These are phyloP conservation scores for Boechera stricta DNA, from an alignment of 345 rosid genomes.

Conservation along the genomic window DNA sequence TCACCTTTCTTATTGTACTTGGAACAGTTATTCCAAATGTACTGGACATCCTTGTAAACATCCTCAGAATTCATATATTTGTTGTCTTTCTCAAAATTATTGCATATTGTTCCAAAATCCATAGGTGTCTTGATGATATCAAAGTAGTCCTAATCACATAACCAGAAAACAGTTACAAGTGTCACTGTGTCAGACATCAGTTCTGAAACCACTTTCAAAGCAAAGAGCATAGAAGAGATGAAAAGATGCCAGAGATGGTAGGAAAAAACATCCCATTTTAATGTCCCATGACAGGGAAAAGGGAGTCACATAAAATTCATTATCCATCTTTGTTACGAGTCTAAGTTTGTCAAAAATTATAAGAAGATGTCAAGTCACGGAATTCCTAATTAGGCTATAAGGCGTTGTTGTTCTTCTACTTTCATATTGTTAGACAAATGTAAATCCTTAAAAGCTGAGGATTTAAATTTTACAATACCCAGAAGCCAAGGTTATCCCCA, in stretches of 20 bases:
- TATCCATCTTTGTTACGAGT: conserved; percentile 5
- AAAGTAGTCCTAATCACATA: conserved; percentile 75
- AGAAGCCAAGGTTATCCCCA: neutral
- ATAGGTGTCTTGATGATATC: conserved; percentile 94
- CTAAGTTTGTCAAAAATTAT: neutral
- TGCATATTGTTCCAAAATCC: conserved; percentile 98
- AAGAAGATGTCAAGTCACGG: neutral
- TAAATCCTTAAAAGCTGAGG: neutral
- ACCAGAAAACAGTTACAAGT: conserved; percentile 31
- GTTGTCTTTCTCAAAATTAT: conserved; percentile 68
- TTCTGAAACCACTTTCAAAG: neutral
- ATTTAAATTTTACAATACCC: neutral
- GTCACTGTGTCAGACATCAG: neutral
- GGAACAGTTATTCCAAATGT: conserved; percentile 91
- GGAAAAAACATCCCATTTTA: neutral
- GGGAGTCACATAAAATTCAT: neutral
- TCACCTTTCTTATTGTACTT: conserved; percentile 96
- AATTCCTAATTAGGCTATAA: too few relatives aligned
- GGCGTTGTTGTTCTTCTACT: neutral
- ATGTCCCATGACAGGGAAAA: neutral
- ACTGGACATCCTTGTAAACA: conserved; percentile 86
- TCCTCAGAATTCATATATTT: conserved; percentile 82
- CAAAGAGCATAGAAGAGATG: conserved; percentile 2
- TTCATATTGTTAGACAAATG: too few relatives aligned
- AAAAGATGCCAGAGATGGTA: neutral